Percentiles rank a stretch among this genome's conserved stretches.
Evolutionary conservation across 495 filamentous ascomycete species (phyloP).

Genomic region (Mycothermus thermophilus): DNA sequence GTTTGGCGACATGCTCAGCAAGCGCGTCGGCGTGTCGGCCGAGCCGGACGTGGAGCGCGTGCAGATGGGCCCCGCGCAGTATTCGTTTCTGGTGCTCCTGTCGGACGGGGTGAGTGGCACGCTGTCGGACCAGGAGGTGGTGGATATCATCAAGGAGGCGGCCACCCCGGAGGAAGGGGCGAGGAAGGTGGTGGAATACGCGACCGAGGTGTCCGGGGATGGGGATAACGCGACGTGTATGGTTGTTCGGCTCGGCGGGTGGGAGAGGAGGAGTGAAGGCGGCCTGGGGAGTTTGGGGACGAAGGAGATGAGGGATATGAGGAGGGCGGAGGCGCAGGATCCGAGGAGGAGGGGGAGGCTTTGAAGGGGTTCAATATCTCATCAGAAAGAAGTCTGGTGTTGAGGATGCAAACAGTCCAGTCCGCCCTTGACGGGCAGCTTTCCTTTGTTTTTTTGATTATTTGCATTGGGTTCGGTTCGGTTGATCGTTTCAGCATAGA

Average conservation of each 20-base stretch:
- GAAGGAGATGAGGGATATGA: slow-evolving; percentile 76
- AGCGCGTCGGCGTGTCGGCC: slow-evolving; percentile 83
- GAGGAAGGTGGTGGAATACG: slow-evolving; percentile 64
- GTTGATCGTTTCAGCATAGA: too few relatives aligned
- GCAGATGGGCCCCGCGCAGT: slow-evolving; percentile 68
- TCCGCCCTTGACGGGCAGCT: too few relatives aligned
- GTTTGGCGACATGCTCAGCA: slow-evolving; percentile 82
- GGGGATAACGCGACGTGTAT: slow-evolving; percentile 95
- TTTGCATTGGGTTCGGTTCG: too few relatives aligned
- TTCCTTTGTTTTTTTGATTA: too few relatives aligned
- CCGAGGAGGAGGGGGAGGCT: slow-evolving; percentile 53
- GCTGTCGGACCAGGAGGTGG: slow-evolving; percentile 80
- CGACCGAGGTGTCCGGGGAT: slow-evolving; percentile 66
- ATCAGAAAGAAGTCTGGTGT: too few relatives aligned
- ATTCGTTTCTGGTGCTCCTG: slow-evolving; percentile 73
- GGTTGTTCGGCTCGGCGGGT: slow-evolving; percentile 81
- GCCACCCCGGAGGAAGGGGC: slow-evolving; percentile 78
- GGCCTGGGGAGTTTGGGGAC: slow-evolving; percentile 81
- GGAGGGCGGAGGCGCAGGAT: slow-evolving; percentile 70
- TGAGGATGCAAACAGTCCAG: too few relatives aligned
- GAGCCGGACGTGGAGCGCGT: slow-evolving; percentile 73
- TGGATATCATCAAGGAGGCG: slow-evolving; percentile 89
- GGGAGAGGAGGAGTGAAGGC: slow-evolving; percentile 83
- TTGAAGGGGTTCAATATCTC: too few relatives aligned
- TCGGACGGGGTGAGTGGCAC: slow-evolving; percentile 78